These are phyloP conservation scores for Xenoacremonium recifei DNA, from an alignment of 2,329 filamentous ascomycete genomes.

Conservation along the genomic window DNA sequence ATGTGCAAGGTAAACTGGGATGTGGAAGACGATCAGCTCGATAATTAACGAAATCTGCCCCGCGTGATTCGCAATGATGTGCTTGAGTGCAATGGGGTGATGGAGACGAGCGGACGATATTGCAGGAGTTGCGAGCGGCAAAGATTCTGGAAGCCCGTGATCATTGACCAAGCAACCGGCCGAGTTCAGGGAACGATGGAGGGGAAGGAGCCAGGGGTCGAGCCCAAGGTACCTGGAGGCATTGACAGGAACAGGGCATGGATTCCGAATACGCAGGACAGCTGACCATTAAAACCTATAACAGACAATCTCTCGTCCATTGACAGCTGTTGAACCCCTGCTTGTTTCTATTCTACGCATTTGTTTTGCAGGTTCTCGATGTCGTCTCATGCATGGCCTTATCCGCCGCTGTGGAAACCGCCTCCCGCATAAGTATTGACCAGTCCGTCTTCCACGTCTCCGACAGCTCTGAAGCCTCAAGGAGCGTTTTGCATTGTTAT, in stretches of 20 bases:
- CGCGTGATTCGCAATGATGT: conserved; percentile 11
- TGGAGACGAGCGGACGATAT: conserved; percentile 1
- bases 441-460: too few relatives aligned
- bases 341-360: too few relatives aligned
- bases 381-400: not conserved
- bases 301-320: too few relatives aligned
- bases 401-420: not conserved
- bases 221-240: not conserved
- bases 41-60: conserved; percentile 5
- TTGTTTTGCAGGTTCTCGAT: not conserved
- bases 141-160: not conserved
- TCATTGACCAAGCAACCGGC: not conserved
- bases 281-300: not conserved
- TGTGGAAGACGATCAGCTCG: not conserved
- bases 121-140: not conserved
- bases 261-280: not conserved
- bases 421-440: not conserved
- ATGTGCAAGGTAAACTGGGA: too few relatives aligned
- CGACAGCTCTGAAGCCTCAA: too few relatives aligned
- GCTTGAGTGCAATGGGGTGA: conserved; percentile 12
- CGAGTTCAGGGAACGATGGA: not conserved
- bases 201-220: not conserved
- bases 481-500: too few relatives aligned
- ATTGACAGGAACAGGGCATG: not conserved
- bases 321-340: too few relatives aligned